Evolutionary conservation across 805 yeast genomes (phyloP), one percentile per base, ranked within the genome.

Genomic region (Ogataea henricii): DNA sequence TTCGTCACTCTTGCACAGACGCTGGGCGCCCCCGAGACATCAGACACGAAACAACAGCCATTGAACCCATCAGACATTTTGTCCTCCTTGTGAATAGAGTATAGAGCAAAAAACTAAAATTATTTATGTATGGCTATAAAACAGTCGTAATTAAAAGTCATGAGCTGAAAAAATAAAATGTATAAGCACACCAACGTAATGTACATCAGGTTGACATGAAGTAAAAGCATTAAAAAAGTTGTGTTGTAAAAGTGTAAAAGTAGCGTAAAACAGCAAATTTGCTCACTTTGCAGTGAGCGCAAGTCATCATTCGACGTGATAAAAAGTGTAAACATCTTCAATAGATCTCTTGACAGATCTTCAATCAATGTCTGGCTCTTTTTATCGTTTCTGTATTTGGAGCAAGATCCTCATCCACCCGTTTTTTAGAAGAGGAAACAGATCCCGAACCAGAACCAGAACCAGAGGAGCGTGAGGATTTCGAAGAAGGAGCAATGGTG

Each of bases 1-100:
- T 64, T 62, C 36, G 40, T 45, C 17, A 33, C 56, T 22, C 48
- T 53, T 18, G 63, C 64, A 6, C 23, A 37, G n/a, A 9, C 17
- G n/a, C 10, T 57, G 18, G 46, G 33, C 20, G 40, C 50, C 4
- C 37, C 47, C 5, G 22, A 34, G 3, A 14, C 5, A 3, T 10
- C 9, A 3, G 40, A 14, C 2, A 5, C 13, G 17, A 25, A 17
- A 9, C 23, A 17, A n/a, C 29, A 18, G 5, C 22, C 32, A 10
- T 2, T 49, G 17, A 37, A 51, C 39, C 60, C 60, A 13, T 45
- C 62, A 1, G 55, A 54, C 18, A 34, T 20, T 18, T 18, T 17
- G 23, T 6, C 8, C 9, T 47, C 27, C 39, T 18, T 38, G 40
- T 27, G 43, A 44, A 26, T 39, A 45, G 13, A 39, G 37, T 29